Conservation (phyloP, 345 rosid species). For the Heritiera fomes region DNA sequence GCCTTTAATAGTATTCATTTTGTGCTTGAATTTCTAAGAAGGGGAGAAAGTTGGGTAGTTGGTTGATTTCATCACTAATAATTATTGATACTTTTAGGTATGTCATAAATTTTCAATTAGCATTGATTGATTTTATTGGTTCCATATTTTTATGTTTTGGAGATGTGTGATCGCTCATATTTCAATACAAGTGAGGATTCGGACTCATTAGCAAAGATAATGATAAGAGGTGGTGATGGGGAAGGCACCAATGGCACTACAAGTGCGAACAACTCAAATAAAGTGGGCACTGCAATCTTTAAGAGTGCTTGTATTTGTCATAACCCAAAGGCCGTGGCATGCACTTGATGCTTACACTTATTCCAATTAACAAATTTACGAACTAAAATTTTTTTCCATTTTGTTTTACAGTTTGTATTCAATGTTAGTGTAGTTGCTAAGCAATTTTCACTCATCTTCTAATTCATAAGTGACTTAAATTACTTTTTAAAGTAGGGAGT, state of each 20-base stretch:
- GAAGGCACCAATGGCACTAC: conserved; percentile 33
- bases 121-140: conserved; percentile 31
- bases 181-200: conserved; percentile 77
- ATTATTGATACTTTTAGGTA: neutral
- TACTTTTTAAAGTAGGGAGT: too few relatives aligned
- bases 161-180: conserved; percentile 63
- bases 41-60: neutral
- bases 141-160: conserved; percentile 33
- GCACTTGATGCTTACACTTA: too few relatives aligned
- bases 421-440: too few relatives aligned
- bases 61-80: neutral
- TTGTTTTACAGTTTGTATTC: too few relatives aligned
- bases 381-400: too few relatives aligned
- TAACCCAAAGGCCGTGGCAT: too few relatives aligned
- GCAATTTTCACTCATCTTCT: too few relatives aligned
- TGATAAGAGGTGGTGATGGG: conserved; percentile 41
- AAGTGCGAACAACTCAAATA: neutral
- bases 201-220: conserved; percentile 67
- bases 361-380: too few relatives aligned
- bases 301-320: too few relatives aligned
- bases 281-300: too few relatives aligned
- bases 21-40: neutral
- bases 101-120: conserved; percentile 17
- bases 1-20: neutral
- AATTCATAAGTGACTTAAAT: too few relatives aligned